Base-by-base conservation (phyloP, 495 filamentous ascomycete species). In the Aspergillus baeticus region DNA sequence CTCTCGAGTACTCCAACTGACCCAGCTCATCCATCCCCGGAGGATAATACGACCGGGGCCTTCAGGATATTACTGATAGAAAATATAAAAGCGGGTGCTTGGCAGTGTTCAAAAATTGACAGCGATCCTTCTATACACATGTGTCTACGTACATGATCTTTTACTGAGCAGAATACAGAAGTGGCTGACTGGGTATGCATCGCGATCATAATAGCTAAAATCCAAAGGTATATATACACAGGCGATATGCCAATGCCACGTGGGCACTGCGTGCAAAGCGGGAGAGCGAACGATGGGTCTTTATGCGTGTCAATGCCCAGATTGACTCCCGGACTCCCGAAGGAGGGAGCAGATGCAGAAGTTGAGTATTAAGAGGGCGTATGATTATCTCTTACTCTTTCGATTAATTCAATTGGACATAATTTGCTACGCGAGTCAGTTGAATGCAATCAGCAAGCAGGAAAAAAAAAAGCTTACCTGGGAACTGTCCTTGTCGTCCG, bases 401-500 rank as follows among this genome's bases (percentile, higher is more conserved):
- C 26, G 26, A 36, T 57, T 77, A 77, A 62, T 74, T 71, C 48
- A 78, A 58, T 61, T 74, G 68, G 48, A 78, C 76, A 51, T 78
- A 78, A 60, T 78, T 78, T 51, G 68, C 73, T 78, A 42, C 21
- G 53, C 11, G 26, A 37, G 6, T n/a, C 26, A 22, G 36, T 26
- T 51, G 22, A 41, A 15, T 55, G 41, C 31, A 51, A 64, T 29
- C 57, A 62, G 50, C 35, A n/a, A 31, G 26, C 6, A 41, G 23
- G 21, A n/a, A 1, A 29, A 31, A 42, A 2, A 8, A 31, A 23
- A 20, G 54, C 84, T 73, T 82, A 92, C 94, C 94, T 61, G 94
- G 94, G 70, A 98, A 98, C 71, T 98, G 94, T 36, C 94, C 94
- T 62, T 88, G 77, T 69, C 84, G 83, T 18, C 89, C 92, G 57